A percentile compares a stretch with the other conserved stretches of the same genome.
Conservation (phyloP, 495 filamentous ascomycete genomes). For the Trichocladium uniseriatum region DNA sequence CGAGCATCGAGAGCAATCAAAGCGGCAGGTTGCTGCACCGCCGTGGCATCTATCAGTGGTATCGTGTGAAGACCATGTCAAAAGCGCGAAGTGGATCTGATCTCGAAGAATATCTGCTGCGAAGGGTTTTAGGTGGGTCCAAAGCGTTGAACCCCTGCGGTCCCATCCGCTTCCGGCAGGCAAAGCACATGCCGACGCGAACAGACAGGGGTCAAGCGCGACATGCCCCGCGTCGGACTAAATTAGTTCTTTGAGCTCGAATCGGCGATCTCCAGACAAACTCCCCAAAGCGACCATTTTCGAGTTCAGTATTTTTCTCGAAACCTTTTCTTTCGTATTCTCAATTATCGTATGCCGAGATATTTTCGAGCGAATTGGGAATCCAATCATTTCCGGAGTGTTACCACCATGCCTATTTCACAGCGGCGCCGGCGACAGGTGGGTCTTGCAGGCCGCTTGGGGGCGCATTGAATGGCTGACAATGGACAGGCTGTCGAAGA, state of each 20-base stretch:
- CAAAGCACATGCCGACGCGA: slow-evolving; percentile 15
- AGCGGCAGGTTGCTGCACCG: not conserved
- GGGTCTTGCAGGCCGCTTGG: not conserved
- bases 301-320: not conserved
- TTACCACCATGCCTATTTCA: slow-evolving; percentile 5
- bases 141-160: no score
- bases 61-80: not conserved
- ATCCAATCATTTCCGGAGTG: not conserved
- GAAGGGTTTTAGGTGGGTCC: slow-evolving; percentile 26
- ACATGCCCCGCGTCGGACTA: not conserved
- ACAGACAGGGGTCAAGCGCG: not conserved
- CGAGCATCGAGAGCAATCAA: slow-evolving; percentile 30
- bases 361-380: no score
- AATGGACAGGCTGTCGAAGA: slow-evolving; percentile 8
- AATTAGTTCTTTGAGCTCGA: not conserved
- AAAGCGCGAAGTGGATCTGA: slow-evolving; percentile 2
- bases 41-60: not conserved
- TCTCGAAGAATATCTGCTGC: slow-evolving; percentile 3
- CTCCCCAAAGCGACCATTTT: not conserved
- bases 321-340: no score
- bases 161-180: slow-evolving; percentile 9
- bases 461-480: not conserved
- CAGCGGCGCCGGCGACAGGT: slow-evolving; percentile 7
- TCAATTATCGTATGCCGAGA: no score
- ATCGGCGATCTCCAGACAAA: no score